Percentiles rank a stretch among this genome's conserved stretches.
phyloP scores from a whole-genome alignment of 2,329 filamentous ascomycete species.

The Aspergillus viridinutans region DNA sequence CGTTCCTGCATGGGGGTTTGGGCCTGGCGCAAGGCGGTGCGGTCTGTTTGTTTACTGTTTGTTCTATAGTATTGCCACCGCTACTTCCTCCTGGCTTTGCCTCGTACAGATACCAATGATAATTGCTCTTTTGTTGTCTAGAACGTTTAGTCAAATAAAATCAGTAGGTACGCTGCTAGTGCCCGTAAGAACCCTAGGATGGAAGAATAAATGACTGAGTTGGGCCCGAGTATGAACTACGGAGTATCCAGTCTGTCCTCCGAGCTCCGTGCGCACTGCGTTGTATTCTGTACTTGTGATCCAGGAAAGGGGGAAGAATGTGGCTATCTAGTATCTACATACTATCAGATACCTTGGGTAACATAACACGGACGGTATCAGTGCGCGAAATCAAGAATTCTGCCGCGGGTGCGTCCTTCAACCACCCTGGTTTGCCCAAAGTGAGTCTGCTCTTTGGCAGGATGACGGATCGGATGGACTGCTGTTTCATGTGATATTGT shows the following conservation, averaged over 20 bases:
- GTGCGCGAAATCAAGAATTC: not conserved
- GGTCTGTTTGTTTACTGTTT: not conserved
- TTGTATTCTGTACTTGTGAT: not conserved
- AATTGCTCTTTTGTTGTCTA: not conserved
- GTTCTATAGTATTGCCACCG: not conserved
- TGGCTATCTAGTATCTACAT: not conserved
- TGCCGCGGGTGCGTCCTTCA: not conserved
- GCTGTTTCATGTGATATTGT: not conserved
- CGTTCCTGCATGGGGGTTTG: not conserved
- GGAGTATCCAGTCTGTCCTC: not conserved
- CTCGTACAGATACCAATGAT: not conserved
- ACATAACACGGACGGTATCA: not conserved
- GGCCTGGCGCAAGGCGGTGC: not conserved
- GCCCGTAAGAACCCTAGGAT: not conserved
- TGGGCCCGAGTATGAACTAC: not conserved
- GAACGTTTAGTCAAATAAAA: not conserved
- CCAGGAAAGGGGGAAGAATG: not conserved
- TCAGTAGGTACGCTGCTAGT: not conserved
- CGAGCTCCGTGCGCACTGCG: not conserved
- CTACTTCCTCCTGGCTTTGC: not conserved
- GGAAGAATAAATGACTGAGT: not conserved
- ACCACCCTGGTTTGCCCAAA: not conserved
- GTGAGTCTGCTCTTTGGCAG: not conserved
- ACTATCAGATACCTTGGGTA: not conserved
- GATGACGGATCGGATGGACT: not conserved